Evolutionary conservation across 805 yeast species (phyloP).

Genomic region (Hanseniaspora mollemarum): DNA sequence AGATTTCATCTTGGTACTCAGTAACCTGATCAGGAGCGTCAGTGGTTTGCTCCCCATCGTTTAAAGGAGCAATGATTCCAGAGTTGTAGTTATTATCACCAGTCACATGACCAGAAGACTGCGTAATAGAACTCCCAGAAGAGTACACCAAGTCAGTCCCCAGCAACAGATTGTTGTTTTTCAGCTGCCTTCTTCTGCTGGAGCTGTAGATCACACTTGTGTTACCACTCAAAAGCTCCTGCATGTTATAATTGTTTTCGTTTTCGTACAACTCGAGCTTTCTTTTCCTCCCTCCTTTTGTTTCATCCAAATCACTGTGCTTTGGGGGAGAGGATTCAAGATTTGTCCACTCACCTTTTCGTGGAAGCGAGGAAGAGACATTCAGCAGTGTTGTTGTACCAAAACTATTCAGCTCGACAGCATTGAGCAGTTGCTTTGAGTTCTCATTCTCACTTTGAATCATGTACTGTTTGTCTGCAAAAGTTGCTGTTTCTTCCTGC

Average conservation of each 20-base stretch:
- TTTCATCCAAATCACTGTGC: background rate
- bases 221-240: background rate
- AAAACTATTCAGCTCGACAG: constrained; percentile 3
- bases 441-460: background rate
- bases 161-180: background rate
- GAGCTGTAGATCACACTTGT: background rate
- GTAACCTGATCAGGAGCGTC: background rate
- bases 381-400: constrained; percentile 1
- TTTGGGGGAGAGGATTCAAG: constrained; percentile 13
- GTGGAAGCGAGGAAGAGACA: background rate
- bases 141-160: background rate
- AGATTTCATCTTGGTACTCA: constrained; percentile 81
- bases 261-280: background rate
- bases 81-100: background rate
- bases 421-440: constrained; percentile 5
- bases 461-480: background rate
- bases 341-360: no score
- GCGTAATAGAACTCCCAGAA: no score
- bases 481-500: background rate
- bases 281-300: background rate
- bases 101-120: background rate
- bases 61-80: background rate
- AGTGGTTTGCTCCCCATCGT: background rate
- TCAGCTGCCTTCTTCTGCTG: constrained; percentile 2
- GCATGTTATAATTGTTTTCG: background rate